phyloP scores from a whole-genome alignment of 208 protist species.

The Strigomonas culicis region DNA sequence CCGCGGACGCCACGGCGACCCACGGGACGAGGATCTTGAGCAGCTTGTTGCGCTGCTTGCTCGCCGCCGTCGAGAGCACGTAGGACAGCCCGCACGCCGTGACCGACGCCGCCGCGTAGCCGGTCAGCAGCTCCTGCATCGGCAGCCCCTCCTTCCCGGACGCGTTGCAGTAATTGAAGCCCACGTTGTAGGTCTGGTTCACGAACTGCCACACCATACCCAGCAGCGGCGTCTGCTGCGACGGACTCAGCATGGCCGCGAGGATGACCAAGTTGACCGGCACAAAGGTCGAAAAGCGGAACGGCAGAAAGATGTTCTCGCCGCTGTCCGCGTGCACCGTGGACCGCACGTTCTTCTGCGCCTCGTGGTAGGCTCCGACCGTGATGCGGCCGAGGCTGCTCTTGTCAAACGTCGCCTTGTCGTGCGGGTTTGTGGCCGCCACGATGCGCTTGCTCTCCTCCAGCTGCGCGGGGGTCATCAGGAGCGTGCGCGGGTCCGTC shows the following conservation, averaged over 20 bases:
- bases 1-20: slow-evolving; percentile 71
- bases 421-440: slow-evolving; percentile 18
- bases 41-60: not conserved
- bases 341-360: slow-evolving; percentile 36
- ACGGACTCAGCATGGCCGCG: slow-evolving; percentile 66
- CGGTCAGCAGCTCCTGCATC: slow-evolving; percentile 30
- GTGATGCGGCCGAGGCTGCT: slow-evolving; percentile 7
- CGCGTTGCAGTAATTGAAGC: slow-evolving; percentile 91
- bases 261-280: slow-evolving; percentile 87
- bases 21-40: slow-evolving; percentile 61
- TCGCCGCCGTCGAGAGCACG: slow-evolving; percentile 16
- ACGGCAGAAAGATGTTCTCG: slow-evolving; percentile 65
- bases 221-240: slow-evolving; percentile 47
- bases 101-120: slow-evolving; percentile 30
- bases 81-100: slow-evolving; percentile 30
- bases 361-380: slow-evolving; percentile 38
- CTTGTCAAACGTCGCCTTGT: slow-evolving; percentile 23
- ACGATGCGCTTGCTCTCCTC: slow-evolving; percentile 27
- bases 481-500: slow-evolving; percentile 48
- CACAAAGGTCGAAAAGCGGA: slow-evolving; percentile 87
- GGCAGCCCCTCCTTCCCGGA: slow-evolving; percentile 67
- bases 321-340: slow-evolving; percentile 82
- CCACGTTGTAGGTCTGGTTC: slow-evolving; percentile 91
- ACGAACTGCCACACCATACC: slow-evolving; percentile 86
- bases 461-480: slow-evolving; percentile 34